phyloP scores from a whole-genome alignment of 31 red algal species.

The Endocladia muricata region DNA sequence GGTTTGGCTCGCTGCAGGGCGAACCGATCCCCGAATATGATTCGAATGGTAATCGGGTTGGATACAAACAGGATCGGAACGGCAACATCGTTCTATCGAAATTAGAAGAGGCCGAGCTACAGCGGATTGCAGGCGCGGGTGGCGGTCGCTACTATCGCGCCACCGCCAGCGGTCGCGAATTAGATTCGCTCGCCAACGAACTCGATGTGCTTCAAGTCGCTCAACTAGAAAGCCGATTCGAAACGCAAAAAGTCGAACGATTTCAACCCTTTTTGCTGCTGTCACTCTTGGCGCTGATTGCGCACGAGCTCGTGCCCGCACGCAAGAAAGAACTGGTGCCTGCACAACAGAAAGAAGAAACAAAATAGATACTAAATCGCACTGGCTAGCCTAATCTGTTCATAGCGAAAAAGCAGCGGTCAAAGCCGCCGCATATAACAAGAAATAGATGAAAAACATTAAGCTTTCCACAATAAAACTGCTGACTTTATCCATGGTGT shows the following conservation, averaged over 20 bases:
- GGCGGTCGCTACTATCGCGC: neutral
- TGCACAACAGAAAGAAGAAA: no score
- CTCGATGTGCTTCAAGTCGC: neutral
- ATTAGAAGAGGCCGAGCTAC: neutral
- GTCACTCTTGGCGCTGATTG: no score
- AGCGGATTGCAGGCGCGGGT: neutral
- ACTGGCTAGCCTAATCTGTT: no score
- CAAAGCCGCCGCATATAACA: no score
- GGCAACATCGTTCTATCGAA: neutral
- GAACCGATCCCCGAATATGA: neutral
- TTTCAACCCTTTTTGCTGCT: no score
- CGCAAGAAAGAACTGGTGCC: no score
- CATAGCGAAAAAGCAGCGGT: no score
- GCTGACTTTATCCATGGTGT: neutral
- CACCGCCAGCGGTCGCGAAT: neutral
- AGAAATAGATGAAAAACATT: no score
- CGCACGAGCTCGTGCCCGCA: no score
- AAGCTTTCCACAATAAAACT: no score
- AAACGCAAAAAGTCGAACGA: no score
- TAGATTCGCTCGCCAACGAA: neutral
- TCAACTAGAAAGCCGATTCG: slow-evolving; percentile 1
- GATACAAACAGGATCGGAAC: neutral
- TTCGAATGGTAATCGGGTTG: neutral
- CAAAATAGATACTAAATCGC: no score
- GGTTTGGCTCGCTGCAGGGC: neutral